Evolutionary conservation across 2,329 filamentous ascomycete species (phyloP), one percentile per base, ranked within the genome.

Genomic region (Rutstroemia sp.): DNA sequence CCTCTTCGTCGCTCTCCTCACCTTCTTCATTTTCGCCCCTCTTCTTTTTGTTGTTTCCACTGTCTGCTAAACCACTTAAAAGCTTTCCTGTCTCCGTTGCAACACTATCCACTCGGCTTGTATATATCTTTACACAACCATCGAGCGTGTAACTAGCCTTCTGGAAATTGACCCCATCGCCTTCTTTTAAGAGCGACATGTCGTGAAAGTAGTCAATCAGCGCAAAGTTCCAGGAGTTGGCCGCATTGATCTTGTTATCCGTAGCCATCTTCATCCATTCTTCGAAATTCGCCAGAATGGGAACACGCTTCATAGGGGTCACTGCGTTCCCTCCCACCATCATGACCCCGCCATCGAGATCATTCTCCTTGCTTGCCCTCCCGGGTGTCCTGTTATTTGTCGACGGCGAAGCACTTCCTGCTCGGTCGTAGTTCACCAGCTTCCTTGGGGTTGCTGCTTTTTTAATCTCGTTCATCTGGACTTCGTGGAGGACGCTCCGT

Each of bases 241-340:
- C 84, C 49, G 94, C 92, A 70, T 97, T 99, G 78, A 99, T 99
- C 73, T 94, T 94, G 75, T 99, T 99, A 76, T 99, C 94, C 16
- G 94, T 97, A 2, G 94, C 94, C 91, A 99, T 95, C 79, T 97
- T 99, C 91, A 99, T 97, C 94, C 92, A 97, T 71, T 99, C 94
- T 72, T 99, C 94, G 67, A 97, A 99, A 73, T 99, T 99, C 68
- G 94, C 94, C 54, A 99, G 78, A 65, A 99, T 88, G 1, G 94
- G 94, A 27, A 96, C 89, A 59, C 92, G 88, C 79, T 96, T 96
- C 87, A 95, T 92, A 54, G 92, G 94, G 58, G 94, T 96, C 54
- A 95, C 87, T 39, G 87, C 89, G 61, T 78, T 83, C 34, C 88
- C 87, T 57, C 82, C 83, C 47, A 89, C 86, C 66, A 84, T 79